Evolutionary conservation across 2,329 filamentous ascomycete species (phyloP).

Genomic region (Xenoacremonium recifei): DNA sequence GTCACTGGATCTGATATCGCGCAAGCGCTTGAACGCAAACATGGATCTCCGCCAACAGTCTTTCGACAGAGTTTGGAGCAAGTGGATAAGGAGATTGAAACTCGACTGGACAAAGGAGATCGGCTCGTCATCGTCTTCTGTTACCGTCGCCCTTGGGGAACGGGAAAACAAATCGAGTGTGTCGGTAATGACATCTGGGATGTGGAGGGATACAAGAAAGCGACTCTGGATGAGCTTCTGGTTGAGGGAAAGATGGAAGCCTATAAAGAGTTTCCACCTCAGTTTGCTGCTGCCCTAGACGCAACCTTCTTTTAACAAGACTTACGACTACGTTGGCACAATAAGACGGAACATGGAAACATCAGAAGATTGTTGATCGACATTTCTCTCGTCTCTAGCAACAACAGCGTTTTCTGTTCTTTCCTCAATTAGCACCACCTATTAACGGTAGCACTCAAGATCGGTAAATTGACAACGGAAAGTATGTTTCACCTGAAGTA

Average conservation of each 20-base stretch:
- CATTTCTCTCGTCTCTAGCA: too few relatives aligned
- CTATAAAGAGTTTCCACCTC: slow-evolving; percentile 1
- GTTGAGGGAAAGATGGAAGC: neutral
- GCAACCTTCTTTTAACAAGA: slow-evolving; percentile 12
- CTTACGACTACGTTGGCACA: too few relatives aligned
- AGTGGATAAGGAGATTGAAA: neutral
- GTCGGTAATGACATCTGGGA: slow-evolving; percentile 5
- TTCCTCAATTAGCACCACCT: too few relatives aligned
- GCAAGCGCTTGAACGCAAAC: neutral
- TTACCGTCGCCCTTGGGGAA: slow-evolving; percentile 4
- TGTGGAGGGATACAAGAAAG: neutral
- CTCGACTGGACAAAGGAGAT: neutral
- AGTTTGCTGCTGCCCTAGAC: neutral
- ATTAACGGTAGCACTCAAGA: too few relatives aligned
- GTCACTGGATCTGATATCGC: neutral
- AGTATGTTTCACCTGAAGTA: too few relatives aligned
- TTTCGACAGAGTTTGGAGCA: neutral
- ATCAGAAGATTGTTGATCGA: too few relatives aligned
- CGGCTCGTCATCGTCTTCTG: slow-evolving; percentile 1
- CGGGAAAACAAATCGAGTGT: neutral
- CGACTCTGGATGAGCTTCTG: neutral
- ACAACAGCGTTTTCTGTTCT: too few relatives aligned
- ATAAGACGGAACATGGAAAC: too few relatives aligned
- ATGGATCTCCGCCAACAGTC: neutral
- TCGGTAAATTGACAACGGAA: too few relatives aligned